Percentiles rank a stretch among this genome's conserved stretches.
Evolutionary conservation across 2,329 filamentous ascomycete species (phyloP).

Genomic region (Fusarium duplospermum): DNA sequence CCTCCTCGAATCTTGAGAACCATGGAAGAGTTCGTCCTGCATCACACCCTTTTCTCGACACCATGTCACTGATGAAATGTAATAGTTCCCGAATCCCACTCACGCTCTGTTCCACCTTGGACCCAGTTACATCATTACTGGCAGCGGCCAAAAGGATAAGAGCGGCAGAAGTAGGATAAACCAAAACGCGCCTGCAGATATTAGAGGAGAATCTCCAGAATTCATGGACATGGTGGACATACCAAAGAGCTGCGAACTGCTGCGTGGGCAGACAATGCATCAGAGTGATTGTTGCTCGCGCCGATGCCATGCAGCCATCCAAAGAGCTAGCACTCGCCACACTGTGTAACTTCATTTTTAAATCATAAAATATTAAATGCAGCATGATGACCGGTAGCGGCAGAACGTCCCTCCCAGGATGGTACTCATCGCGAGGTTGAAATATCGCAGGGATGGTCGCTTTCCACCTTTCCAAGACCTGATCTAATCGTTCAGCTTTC

Average conservation of each 20-base stretch:
- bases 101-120: background rate
- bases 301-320: background rate
- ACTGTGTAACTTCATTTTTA: background rate
- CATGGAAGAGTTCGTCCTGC: background rate
- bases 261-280: background rate
- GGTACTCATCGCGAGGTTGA: background rate
- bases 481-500: background rate
- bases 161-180: background rate
- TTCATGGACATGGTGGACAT: background rate
- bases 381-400: background rate
- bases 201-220: background rate
- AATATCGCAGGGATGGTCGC: background rate
- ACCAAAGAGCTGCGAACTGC: background rate
- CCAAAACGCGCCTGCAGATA: background rate
- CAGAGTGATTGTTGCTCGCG: background rate
- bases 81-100: background rate
- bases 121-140: background rate
- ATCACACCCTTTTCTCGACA: background rate
- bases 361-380: background rate
- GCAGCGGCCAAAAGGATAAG: background rate
- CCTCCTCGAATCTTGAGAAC: background rate
- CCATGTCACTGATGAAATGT: background rate
- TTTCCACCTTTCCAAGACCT: background rate
- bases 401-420: background rate
- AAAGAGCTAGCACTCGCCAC: too few relatives aligned